These are phyloP conservation scores for Cladophialophora psammophila DNA, from an alignment of 2,329 filamentous ascomycete genomes.

Conservation along the genomic window DNA sequence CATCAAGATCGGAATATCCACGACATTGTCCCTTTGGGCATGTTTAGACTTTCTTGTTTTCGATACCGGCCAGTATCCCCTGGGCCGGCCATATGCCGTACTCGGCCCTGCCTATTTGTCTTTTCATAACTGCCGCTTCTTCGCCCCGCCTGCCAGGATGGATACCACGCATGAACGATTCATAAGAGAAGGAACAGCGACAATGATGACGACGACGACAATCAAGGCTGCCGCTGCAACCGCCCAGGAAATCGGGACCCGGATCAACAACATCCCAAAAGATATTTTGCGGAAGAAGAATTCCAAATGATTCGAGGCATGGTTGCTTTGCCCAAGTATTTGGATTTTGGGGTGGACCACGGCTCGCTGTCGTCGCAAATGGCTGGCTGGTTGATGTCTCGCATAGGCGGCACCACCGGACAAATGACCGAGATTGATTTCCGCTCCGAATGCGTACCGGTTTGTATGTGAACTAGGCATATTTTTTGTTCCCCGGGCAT, in stretches of 20 bases:
- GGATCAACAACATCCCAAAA: neutral
- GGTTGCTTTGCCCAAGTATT: neutral
- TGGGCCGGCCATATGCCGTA: neutral
- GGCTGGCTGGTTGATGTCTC: neutral
- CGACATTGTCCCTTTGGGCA: neutral
- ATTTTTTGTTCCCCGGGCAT: neutral
- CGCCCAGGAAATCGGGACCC: neutral
- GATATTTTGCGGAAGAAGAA: neutral
- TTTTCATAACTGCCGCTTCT: neutral
- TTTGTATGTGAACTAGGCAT: neutral
- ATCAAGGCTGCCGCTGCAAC: neutral
- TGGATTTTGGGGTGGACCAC: neutral
- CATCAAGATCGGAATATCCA: neutral
- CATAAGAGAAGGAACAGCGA: neutral
- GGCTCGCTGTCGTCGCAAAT: neutral
- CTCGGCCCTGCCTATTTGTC: neutral
- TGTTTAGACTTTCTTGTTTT: conserved; percentile 2
- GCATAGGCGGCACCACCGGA: neutral
- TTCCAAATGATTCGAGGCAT: neutral
- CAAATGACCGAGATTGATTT: conserved; percentile 2
- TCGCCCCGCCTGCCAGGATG: neutral
- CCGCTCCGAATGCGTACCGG: neutral
- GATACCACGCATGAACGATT: neutral
- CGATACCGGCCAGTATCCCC: no score
- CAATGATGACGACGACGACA: neutral